A percentile compares a stretch with the other conserved stretches of the same genome.
phyloP scores from a whole-genome alignment of 1,284 basidiomycete species.

The Ganoderma resinaceum region DNA sequence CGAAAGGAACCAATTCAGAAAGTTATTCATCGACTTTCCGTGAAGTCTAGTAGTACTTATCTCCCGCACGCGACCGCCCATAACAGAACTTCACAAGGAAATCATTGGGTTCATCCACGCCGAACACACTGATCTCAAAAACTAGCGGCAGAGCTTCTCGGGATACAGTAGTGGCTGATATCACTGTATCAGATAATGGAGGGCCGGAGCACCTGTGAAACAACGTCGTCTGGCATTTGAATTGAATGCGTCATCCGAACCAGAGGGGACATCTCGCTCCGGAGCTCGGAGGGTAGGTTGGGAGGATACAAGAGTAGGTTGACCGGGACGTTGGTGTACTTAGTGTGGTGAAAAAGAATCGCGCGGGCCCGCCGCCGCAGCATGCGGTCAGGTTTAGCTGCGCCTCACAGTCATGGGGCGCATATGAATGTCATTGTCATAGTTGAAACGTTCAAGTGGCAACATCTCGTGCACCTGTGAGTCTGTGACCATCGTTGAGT shows the following conservation, averaged over 20 bases:
- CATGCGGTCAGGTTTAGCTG: not conserved
- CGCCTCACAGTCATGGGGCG: not conserved
- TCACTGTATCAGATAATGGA: not conserved
- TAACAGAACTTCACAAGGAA: too few relatives aligned
- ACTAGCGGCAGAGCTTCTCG: too few relatives aligned
- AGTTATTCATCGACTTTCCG: too few relatives aligned
- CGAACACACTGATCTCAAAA: not conserved
- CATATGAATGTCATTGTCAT: not conserved
- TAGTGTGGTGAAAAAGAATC: not conserved
- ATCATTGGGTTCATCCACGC: too few relatives aligned
- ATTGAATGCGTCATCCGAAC: not conserved
- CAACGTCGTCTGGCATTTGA: not conserved
- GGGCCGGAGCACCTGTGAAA: not conserved
- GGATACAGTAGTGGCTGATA: too few relatives aligned
- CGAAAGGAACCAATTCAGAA: too few relatives aligned
- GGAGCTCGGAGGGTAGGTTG: not conserved
- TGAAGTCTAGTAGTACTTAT: too few relatives aligned
- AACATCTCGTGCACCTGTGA: not conserved
- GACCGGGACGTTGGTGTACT: not conserved
- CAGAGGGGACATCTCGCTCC: not conserved
- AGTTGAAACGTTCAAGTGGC: too few relatives aligned
- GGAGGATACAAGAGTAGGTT: too few relatives aligned
- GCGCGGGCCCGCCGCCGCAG: not conserved
- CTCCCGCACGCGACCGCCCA: too few relatives aligned
- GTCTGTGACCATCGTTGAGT: not conserved